phyloP scores from a whole-genome alignment of 148 eudicot species.

The Oxyria digyna region DNA sequence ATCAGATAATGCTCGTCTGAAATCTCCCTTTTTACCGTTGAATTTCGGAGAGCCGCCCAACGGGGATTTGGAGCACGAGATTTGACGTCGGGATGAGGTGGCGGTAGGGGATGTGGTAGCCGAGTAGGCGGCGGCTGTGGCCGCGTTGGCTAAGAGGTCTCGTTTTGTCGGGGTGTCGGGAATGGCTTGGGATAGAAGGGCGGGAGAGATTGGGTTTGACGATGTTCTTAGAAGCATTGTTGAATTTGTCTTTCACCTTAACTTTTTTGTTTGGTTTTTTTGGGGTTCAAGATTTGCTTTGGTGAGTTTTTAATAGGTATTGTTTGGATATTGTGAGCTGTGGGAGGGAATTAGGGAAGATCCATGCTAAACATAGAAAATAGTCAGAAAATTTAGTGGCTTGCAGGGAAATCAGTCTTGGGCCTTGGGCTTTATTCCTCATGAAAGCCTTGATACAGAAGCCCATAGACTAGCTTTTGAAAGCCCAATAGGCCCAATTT shows the following conservation, averaged over 20 bases:
- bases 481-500: no score
- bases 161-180: not conserved
- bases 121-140: not conserved
- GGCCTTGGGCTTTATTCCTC: no score
- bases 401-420: no score
- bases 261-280: not conserved
- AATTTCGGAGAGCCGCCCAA: slow-evolving; percentile 2
- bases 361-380: not conserved
- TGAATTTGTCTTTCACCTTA: not conserved
- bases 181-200: not conserved
- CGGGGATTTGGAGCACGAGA: slow-evolving; percentile 3
- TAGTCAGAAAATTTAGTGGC: not conserved
- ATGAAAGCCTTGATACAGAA: no score
- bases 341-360: not conserved
- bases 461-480: no score
- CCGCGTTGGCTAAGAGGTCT: slow-evolving; percentile 7
- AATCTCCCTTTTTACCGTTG: not conserved
- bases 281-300: not conserved
- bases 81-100: slow-evolving; percentile 5
- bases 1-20: slow-evolving; percentile 1
- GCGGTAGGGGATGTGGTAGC: not conserved
- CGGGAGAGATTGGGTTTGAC: not conserved
- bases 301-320: not conserved
- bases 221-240: slow-evolving; percentile 11
- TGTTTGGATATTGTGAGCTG: not conserved